These are phyloP conservation scores for Strigomonas culicis DNA, from an alignment of 208 protist genomes.

Conservation along the genomic window DNA sequence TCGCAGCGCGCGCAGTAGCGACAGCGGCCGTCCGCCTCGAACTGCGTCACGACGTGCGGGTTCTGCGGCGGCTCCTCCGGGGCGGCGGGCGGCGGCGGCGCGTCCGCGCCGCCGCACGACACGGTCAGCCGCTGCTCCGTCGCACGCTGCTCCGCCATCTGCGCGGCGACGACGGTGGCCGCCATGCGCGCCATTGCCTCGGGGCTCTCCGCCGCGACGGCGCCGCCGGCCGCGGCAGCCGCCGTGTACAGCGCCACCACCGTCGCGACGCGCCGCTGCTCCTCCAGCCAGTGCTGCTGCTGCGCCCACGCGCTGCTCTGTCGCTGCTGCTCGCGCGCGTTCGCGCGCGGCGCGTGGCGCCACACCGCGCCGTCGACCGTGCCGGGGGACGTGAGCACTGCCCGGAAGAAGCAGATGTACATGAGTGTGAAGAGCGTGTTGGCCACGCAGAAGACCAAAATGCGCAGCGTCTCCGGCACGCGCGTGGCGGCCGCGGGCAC, in stretches of 20 bases:
- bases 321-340: constrained; percentile 8
- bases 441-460: not conserved
- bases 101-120: not conserved
- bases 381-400: constrained; percentile 25
- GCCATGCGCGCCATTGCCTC: not conserved
- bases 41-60: constrained; percentile 26
- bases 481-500: not conserved
- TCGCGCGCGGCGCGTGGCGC: constrained; percentile 21
- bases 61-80: constrained; percentile 20
- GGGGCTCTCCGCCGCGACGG: not conserved
- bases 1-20: constrained; percentile 66
- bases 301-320: not conserved
- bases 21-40: constrained; percentile 29
- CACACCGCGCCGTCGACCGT: constrained; percentile 23
- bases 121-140: not conserved
- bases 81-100: not conserved
- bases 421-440: constrained; percentile 17
- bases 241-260: not conserved
- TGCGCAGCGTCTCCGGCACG: not conserved
- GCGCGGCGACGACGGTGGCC: not conserved
- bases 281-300: constrained; percentile 15
- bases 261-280: not conserved
- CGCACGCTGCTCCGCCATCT: not conserved
- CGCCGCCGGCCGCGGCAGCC: too few species aligned
- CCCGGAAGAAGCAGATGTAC: constrained; percentile 19